phyloP scores from a whole-genome alignment of 495 filamentous ascomycete genomes.

The Xylaria intraflava region DNA sequence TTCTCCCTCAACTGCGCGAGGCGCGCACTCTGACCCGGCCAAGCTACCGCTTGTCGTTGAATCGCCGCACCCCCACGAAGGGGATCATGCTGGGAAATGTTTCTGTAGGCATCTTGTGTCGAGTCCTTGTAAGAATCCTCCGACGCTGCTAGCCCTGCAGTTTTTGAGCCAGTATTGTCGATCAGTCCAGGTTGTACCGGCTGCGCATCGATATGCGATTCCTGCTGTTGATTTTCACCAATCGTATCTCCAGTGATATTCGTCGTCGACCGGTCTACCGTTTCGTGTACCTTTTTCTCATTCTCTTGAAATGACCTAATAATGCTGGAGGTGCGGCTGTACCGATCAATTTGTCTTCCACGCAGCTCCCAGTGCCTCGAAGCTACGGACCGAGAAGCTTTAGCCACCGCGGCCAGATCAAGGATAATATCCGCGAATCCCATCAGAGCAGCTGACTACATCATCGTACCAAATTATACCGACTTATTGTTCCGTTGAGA shows the following conservation, averaged over 20 bases:
- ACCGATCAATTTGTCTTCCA: conserved; percentile 69
- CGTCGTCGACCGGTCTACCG: conserved; percentile 25
- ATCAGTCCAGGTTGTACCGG: not conserved
- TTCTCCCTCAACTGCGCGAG: conserved; percentile 25
- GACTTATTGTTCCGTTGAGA: not conserved
- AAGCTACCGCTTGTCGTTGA: conserved; percentile 2
- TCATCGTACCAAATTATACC: conserved; percentile 2
- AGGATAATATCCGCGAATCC: conserved; percentile 52
- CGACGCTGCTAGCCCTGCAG: not conserved
- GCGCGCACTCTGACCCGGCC: conserved; percentile 36
- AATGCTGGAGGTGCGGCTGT: conserved; percentile 68
- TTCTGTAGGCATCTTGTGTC: not conserved
- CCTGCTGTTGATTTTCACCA: not conserved
- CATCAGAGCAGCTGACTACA: conserved; percentile 25
- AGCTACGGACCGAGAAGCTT: conserved; percentile 70
- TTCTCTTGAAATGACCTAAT: conserved; percentile 59
- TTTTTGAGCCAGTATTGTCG: not conserved
- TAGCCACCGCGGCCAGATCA: conserved; percentile 71
- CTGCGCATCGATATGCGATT: not conserved
- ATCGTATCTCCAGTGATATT: not conserved
- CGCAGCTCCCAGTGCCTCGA: conserved; percentile 75
- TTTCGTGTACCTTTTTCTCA: conserved; percentile 53
- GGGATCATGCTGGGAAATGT: conserved; percentile 3
- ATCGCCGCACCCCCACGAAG: conserved; percentile 1
- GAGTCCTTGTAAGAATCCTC: not conserved